Evolutionary conservation across 1,284 basidiomycete genomes (phyloP), one percentile per base, ranked within the genome.

Genomic region (Cutaneotrichosporon sp.): DNA sequence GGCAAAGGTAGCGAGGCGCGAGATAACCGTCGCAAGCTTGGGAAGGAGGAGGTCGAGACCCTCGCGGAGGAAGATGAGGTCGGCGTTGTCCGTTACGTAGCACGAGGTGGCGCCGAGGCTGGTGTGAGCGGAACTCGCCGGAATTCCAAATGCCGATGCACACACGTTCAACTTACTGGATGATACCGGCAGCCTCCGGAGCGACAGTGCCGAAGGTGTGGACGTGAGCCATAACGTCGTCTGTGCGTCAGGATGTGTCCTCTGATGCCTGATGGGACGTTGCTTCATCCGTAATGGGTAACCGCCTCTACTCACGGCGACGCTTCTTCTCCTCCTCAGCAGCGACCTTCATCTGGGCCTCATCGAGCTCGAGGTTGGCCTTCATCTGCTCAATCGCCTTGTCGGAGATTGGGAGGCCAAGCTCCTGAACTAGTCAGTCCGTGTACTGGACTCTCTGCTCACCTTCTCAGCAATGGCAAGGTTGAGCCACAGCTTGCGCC

Each of bases 141-240:
- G 3, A 11, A 20, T 32, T 4, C 19, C 5, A 29, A 25, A 8
- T 34, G 27, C 27, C 1, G 26, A 17, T 25, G 4, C 4, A 11
- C 5, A n/a, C 4, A 5, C 12, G 14, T 4, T 12, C 22, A n/a
- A 76, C 85, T 61, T 55, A 90, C 88, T 98, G 96, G 65, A 98
- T 97, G 72, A 97, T 97, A 14, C 91, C 90, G 10, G 94, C 94
- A 14, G 94, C 94, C 41, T 90, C 88, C 14, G 96, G 96, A 1
- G 91, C 92, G 54, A 96, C 88, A 27, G 81, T 81, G 11, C 94
- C 94, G 72, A 97, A 98, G 9, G 91, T 94, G 76, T 98, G 91
- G 35, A 98, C 94, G 74, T 98, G 94, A 0, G 94, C 94, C 94
- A 98, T 98, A 48, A 97, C 93, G 76, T 97, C 94, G 77, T 98